phyloP scores from a whole-genome alignment of 1,284 basidiomycete species.

The Xanthoconium separans region DNA sequence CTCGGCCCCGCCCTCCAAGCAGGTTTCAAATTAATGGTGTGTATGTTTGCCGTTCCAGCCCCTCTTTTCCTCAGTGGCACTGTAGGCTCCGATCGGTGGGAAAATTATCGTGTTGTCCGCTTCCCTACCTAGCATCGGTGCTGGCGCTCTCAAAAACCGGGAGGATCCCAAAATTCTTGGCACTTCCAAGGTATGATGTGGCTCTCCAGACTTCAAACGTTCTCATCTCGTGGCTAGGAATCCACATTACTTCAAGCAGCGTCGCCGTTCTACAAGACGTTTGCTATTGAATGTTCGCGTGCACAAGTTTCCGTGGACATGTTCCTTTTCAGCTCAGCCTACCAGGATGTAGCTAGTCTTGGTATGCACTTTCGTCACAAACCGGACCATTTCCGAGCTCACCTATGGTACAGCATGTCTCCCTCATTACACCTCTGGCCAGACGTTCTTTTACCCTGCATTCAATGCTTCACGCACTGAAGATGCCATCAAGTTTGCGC shows the following conservation, averaged over 20 bases:
- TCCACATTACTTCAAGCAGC: conserved; percentile 85
- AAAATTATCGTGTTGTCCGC: conserved; percentile 93
- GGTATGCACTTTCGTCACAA: conserved; percentile 42
- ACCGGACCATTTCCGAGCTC: conserved; percentile 1
- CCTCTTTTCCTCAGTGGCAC: conserved; percentile 8
- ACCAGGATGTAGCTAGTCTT: conserved; percentile 95
- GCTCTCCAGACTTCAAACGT: not conserved
- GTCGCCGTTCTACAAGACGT: conserved; percentile 97
- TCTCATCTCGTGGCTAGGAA: conserved; percentile 51
- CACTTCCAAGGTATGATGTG: conserved; percentile 75
- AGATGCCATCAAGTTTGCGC: conserved; percentile 97
- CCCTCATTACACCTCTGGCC: conserved; percentile 96
- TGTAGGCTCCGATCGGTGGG: conserved; percentile 84
- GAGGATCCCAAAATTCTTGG: conserved; percentile 97
- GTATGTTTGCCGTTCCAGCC: conserved; percentile 7
- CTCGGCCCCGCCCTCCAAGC: conserved; percentile 96
- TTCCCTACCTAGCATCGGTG: conserved; percentile 85
- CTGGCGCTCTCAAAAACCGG: conserved; percentile 91
- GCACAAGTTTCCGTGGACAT: conserved; percentile 98
- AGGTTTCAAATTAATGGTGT: conserved; percentile 91
- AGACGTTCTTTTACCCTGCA: conserved; percentile 98
- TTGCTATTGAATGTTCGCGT: conserved; percentile 97
- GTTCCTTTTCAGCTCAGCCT: conserved; percentile 94
- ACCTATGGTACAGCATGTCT: conserved; percentile 63
- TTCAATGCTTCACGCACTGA: conserved; percentile 95